phyloP scores from a whole-genome alignment of 139 green algal genomes.

The Nannochloris sp. region DNA sequence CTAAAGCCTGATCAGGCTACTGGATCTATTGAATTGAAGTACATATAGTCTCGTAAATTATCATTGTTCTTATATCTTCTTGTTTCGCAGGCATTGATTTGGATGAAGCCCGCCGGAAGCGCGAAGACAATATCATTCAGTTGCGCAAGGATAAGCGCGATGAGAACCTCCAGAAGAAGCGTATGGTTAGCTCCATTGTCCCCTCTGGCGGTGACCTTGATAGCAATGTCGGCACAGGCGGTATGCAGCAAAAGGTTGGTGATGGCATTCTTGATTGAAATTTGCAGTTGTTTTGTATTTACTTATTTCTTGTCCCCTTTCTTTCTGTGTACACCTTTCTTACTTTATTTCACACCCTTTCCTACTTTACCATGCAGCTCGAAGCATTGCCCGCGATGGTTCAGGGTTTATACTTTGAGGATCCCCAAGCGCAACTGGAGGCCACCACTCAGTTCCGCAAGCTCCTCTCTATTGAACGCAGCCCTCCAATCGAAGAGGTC shows the following conservation, averaged over 20 bases:
- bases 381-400: constrained; percentile 94
- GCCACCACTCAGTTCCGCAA: constrained; percentile 96
- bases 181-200: constrained; percentile 45
- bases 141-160: constrained; percentile 96
- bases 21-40: no score
- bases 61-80: no score
- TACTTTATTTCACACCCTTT: background rate
- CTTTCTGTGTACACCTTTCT: no score
- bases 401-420: constrained; percentile 70
- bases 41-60: no score
- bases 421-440: constrained; percentile 83
- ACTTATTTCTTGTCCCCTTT: no score
- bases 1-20: no score
- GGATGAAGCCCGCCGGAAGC: constrained; percentile 89
- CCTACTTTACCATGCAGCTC: constrained; percentile 51
- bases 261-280: background rate
- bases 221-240: constrained; percentile 5
- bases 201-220: constrained; percentile 22
- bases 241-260: constrained; percentile 36
- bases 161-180: constrained; percentile 97
- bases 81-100: constrained; percentile 77
- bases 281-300: background rate
- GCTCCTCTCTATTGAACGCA: constrained; percentile 97
- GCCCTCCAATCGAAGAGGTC: constrained; percentile 98
- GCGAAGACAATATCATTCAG: constrained; percentile 95